Evolutionary conservation across 1,284 basidiomycete species (phyloP), one percentile per base, ranked within the genome.

Genomic region (Naganishia sp.): DNA sequence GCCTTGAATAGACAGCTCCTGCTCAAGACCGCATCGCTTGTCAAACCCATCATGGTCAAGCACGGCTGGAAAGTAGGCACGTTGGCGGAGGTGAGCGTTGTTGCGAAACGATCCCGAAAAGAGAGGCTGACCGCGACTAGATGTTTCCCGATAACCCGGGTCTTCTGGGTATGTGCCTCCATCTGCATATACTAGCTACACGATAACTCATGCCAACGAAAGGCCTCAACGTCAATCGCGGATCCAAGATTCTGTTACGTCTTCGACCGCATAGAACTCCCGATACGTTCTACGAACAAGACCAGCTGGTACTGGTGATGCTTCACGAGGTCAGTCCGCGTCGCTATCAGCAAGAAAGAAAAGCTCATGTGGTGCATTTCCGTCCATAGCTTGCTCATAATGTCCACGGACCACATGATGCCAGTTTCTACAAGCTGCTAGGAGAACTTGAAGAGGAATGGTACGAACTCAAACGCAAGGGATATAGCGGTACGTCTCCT

Each of bases 31-130:
- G 89, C 90, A 0, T 88, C 88, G 16, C 83, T 90, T 60, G 90
- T 93, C 53, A 92, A 92, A 76, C 92, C 92, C 3, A 90, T 94
- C 72, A 94, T 94, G 92, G 82, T 86, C 68, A 90, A 88, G 72
- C 87, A 88, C 71, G 80, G 80, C 6, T 94, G 91, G 91, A 82
- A 84, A 42, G 82, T 95, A 9, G 90, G 90, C n/a, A 83, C 86
- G 0, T 84, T 94, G 16, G 83, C 88, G 15, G 92, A 95, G 77
- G 78, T 80, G 64, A 65, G 75, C 3, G 5, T 3, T 28, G 28
- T 13, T 13, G 36, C 9, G 36, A 39, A 39, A 13, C 36, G 36
- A 39, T 39, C 10, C 36, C 4, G 36, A 39, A 39, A 39, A 7
- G 36, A 39, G 36, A 13, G 36, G 36, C 36, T 39, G 46, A 65